phyloP scores from a whole-genome alignment of 2,329 filamentous ascomycete species.

The Botrytis elliptica region DNA sequence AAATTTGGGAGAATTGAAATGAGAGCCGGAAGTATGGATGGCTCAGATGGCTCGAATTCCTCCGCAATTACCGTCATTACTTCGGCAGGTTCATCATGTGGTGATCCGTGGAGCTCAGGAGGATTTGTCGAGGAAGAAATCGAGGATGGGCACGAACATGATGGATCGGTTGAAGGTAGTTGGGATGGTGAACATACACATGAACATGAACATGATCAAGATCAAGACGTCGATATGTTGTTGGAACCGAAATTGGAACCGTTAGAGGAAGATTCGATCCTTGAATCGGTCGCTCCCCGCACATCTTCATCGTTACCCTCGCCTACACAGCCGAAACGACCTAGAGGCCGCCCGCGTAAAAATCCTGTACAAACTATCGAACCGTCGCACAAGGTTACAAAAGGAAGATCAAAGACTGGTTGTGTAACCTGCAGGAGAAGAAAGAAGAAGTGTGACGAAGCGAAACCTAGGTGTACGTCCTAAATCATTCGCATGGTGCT shows the following conservation, averaged over 20 bases:
- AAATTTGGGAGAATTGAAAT: constrained; percentile 14
- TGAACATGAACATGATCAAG: constrained; percentile 34
- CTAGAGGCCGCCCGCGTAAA: constrained; percentile 79
- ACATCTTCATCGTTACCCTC: constrained; percentile 23
- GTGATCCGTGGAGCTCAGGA: constrained; percentile 33
- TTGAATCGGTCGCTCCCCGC: constrained; percentile 47
- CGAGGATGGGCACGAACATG: constrained; percentile 22
- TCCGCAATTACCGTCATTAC: constrained; percentile 35
- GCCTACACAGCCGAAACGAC: constrained; percentile 51
- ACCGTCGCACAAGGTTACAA: constrained; percentile 67
- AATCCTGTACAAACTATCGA: constrained; percentile 58
- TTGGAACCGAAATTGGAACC: constrained; percentile 57
- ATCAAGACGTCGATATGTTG: constrained; percentile 43
- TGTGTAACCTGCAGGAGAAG: constrained; percentile 66
- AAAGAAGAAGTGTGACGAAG: constrained; percentile 73
- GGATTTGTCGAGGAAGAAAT: constrained; percentile 33
- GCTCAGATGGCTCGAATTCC: constrained; percentile 33
- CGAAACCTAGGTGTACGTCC: constrained; percentile 63
- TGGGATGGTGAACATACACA: constrained; percentile 6
- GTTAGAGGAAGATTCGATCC: constrained; percentile 51
- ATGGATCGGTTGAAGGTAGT: not conserved
- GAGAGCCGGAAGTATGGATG: constrained; percentile 33
- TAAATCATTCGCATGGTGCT: not conserved
- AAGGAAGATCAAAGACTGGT: constrained; percentile 70
- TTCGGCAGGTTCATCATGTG: constrained; percentile 33